phyloP scores from a whole-genome alignment of 345 rosid species.

The Linum tenue region DNA sequence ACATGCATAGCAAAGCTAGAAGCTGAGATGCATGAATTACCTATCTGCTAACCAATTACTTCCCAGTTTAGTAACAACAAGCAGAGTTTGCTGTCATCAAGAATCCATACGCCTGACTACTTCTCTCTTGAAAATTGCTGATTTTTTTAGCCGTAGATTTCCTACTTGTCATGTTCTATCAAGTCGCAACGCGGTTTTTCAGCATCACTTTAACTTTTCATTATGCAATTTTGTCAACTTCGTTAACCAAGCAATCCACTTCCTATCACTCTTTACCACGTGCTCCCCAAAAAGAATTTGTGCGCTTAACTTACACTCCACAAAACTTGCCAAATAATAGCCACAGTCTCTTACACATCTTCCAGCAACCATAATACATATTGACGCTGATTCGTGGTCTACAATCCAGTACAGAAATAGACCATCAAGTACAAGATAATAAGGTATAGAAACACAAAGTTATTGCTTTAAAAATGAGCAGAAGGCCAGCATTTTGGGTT shows the following conservation, averaged over 20 bases:
- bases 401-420: background rate
- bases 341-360: background rate
- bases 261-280: too few relatives aligned
- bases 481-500: background rate
- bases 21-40: background rate
- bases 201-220: too few relatives aligned
- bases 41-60: background rate
- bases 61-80: background rate
- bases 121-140: too few relatives aligned
- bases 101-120: too few relatives aligned
- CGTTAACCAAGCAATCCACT: too few relatives aligned
- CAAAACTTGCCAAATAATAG: too few relatives aligned
- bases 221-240: too few relatives aligned
- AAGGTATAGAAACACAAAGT: background rate
- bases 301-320: too few relatives aligned
- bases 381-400: background rate
- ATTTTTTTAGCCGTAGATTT: too few relatives aligned
- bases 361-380: background rate
- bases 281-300: too few relatives aligned
- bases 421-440: background rate
- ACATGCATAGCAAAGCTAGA: background rate
- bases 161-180: too few relatives aligned
- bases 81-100: background rate
- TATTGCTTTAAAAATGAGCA: background rate
- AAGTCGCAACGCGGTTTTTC: too few relatives aligned